Conservation (phyloP, 306 rosid species). For the Acacia melanoxylon region DNA sequence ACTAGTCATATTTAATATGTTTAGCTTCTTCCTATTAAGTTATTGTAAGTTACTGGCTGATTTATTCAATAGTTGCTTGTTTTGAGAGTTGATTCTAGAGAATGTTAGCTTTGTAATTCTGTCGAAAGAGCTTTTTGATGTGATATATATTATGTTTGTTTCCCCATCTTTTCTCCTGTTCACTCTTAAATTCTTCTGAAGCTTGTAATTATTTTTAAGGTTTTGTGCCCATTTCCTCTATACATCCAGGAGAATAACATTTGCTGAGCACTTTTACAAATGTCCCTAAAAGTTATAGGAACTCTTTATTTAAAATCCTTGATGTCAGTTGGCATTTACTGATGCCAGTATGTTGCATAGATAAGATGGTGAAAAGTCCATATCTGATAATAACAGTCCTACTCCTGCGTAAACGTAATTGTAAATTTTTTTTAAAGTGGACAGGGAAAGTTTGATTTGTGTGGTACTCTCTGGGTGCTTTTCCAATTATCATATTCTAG, state of each 20-base stretch:
- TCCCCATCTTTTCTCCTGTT: no score
- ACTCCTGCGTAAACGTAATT: neutral
- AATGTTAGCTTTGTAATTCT: neutral
- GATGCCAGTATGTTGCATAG: neutral
- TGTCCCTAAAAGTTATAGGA: neutral
- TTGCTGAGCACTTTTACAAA: neutral
- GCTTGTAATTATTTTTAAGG: no score
- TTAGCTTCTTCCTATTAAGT: neutral
- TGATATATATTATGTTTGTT: neutral
- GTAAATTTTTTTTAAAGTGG: neutral
- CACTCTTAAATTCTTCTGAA: neutral
- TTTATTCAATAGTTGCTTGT: neutral
- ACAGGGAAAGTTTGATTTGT: constrained; percentile 1
- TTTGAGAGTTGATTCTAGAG: neutral
- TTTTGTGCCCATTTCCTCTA: neutral
- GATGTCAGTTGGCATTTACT: neutral
- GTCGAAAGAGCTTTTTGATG: neutral
- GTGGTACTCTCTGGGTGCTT: neutral
- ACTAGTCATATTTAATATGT: neutral
- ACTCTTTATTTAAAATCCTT: neutral
- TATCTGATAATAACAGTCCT: neutral
- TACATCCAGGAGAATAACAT: neutral
- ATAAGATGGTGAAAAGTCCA: neutral
- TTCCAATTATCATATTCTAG: neutral
- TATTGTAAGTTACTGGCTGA: neutral